phyloP scores from a whole-genome alignment of 164 flowering plant genomes.

The Magnolia kwangsiensis region DNA sequence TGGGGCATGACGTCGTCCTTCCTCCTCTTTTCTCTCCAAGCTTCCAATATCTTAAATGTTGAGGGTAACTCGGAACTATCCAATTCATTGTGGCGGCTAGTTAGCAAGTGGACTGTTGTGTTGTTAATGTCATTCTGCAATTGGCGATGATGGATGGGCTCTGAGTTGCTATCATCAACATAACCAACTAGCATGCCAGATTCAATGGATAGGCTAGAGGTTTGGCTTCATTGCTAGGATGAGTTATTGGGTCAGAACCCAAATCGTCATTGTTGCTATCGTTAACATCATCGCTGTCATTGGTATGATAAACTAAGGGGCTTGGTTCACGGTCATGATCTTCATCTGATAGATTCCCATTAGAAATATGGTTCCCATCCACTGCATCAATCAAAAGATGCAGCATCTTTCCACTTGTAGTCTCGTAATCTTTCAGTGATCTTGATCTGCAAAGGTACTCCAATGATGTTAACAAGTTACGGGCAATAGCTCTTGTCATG shows the following conservation, averaged over 20 bases:
- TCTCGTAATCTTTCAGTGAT: slow-evolving; percentile 3
- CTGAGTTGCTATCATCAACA: slow-evolving; percentile 1
- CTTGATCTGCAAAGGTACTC: slow-evolving; percentile 34
- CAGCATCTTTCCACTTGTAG: neutral
- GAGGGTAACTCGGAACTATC: slow-evolving; percentile 37
- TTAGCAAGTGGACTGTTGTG: slow-evolving; percentile 12
- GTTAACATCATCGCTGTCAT: slow-evolving; percentile 3
- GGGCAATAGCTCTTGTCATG: slow-evolving; percentile 35
- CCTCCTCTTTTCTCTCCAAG: slow-evolving; percentile 56
- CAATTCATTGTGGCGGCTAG: slow-evolving; percentile 17
- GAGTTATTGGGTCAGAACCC: neutral
- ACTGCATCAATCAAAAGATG: slow-evolving; percentile 4
- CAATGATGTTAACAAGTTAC: slow-evolving; percentile 53
- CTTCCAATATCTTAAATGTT: slow-evolving; percentile 53
- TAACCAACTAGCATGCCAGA: neutral
- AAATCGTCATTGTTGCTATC: neutral
- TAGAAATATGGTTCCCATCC: neutral
- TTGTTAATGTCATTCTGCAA: slow-evolving; percentile 16
- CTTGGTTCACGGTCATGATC: slow-evolving; percentile 3
- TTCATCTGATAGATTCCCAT: neutral
- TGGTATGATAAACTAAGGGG: neutral
- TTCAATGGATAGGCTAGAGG: neutral
- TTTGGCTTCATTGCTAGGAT: neutral
- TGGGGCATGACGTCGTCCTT: slow-evolving; percentile 27
- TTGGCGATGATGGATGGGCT: neutral